Conservation (phyloP, 441 rosid species). For the Populus tomentosa region DNA sequence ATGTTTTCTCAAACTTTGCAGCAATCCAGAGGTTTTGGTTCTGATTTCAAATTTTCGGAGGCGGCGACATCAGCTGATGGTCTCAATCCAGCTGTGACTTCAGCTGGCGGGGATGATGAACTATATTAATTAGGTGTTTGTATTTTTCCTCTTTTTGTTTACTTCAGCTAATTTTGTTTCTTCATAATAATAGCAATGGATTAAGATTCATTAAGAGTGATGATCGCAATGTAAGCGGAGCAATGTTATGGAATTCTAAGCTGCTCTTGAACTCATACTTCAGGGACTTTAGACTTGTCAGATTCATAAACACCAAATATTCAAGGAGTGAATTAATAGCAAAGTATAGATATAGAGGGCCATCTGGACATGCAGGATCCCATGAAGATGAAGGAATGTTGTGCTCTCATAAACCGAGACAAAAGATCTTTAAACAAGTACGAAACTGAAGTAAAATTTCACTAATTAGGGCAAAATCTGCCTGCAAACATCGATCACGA, state of each 20-base stretch:
- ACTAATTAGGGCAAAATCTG: not conserved
- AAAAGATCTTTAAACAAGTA: not conserved
- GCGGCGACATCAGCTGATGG: not conserved
- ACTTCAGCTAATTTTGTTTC: not conserved
- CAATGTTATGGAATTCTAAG: too few relatives aligned
- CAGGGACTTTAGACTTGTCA: too few relatives aligned
- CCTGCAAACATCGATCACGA: not conserved
- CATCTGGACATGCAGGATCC: not conserved
- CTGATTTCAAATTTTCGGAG: not conserved
- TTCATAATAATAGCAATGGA: not conserved
- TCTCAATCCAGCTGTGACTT: not conserved
- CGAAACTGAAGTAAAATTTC: not conserved
- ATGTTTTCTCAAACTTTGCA: constrained; percentile 26
- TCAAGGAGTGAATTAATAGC: too few relatives aligned
- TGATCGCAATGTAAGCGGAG: too few relatives aligned
- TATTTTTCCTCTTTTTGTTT: too few relatives aligned
- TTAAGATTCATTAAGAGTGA: too few relatives aligned
- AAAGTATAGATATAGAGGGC: not conserved
- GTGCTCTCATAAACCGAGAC: not conserved
- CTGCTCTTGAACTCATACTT: too few relatives aligned
- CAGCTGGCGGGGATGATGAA: not conserved
- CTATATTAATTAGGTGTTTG: not conserved
- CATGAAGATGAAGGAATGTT: not conserved
- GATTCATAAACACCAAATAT: too few relatives aligned
- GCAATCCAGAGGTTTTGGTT: not conserved